These are phyloP conservation scores for Hypoxylon intermedium DNA, from an alignment of 495 filamentous ascomycete genomes.

Conservation along the genomic window DNA sequence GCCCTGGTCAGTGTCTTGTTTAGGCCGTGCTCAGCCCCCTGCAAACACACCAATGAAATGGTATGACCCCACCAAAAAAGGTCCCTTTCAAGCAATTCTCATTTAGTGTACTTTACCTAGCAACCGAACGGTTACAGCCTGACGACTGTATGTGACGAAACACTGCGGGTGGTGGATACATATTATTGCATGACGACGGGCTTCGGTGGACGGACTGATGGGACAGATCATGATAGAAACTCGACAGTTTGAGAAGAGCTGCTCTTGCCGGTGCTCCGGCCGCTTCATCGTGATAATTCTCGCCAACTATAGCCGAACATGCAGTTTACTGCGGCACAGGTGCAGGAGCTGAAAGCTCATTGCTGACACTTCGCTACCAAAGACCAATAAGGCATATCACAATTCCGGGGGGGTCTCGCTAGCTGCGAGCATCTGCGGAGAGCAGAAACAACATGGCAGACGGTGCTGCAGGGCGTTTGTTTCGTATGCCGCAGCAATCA, in stretches of 20 bases:
- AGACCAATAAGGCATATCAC: constrained; percentile 23
- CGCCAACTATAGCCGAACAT: constrained; percentile 2
- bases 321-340: constrained; percentile 9
- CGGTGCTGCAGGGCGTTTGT: constrained; percentile 8
- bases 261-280: neutral
- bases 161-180: too few species aligned
- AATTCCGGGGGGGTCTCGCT: constrained; percentile 18
- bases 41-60: constrained; percentile 16
- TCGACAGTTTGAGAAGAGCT: neutral
- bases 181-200: too few species aligned
- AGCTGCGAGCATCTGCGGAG: constrained; percentile 3
- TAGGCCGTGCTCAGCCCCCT: constrained; percentile 28
- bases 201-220: too few species aligned
- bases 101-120: neutral
- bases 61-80: constrained; percentile 14
- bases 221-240: too few species aligned
- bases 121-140: constrained; percentile 16
- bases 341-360: constrained; percentile 17
- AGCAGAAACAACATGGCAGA: constrained; percentile 8
- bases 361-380: constrained; percentile 12
- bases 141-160: too few species aligned
- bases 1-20: constrained; percentile 24
- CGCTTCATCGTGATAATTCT: constrained; percentile 1
- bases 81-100: neutral
- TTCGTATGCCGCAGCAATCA: constrained; percentile 29